Evolutionary conservation across 1,284 basidiomycete species (phyloP).

Genomic region (Ustilago nuda): DNA sequence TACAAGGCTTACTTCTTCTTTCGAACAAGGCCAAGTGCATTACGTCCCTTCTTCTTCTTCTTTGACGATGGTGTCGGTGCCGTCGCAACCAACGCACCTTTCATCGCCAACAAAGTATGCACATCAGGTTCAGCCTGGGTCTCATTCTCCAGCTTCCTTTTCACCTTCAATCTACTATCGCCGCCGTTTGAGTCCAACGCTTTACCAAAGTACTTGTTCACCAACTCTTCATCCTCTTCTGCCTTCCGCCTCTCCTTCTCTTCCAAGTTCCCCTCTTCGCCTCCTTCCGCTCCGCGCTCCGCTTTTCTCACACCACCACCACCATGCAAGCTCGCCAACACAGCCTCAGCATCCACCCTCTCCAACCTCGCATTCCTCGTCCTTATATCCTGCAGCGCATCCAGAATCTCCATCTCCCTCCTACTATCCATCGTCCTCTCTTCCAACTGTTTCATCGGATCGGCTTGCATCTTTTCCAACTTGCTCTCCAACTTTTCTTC

Average conservation of each 20-base stretch:
- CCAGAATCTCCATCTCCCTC: constrained; percentile 97
- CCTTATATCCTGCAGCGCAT: constrained; percentile 93
- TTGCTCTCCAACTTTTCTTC: constrained; percentile 43
- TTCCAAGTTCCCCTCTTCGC: background rate
- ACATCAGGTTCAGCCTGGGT: constrained; percentile 31
- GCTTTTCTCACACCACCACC: background rate
- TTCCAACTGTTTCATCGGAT: constrained; percentile 97
- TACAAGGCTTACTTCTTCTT: constrained; percentile 49
- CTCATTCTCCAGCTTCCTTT: constrained; percentile 52
- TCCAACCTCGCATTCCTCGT: constrained; percentile 92
- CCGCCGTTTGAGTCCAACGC: constrained; percentile 69
- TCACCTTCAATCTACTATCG: constrained; percentile 10
- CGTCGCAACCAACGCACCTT: constrained; percentile 6
- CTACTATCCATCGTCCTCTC: constrained; percentile 89
- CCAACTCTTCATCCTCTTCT: constrained; percentile 84
- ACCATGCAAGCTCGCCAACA: constrained; percentile 46
- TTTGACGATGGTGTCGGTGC: constrained; percentile 16
- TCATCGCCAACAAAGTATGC: constrained; percentile 24
- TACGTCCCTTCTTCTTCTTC: constrained; percentile 60
- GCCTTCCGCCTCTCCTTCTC: constrained; percentile 62
- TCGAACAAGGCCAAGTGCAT: constrained; percentile 66
- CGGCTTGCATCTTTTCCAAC: constrained; percentile 74
- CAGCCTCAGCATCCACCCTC: constrained; percentile 70
- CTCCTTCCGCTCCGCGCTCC: background rate
- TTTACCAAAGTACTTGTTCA: constrained; percentile 86